Conservation (phyloP, 331 rosid species). For the Telfairia occidentalis region DNA sequence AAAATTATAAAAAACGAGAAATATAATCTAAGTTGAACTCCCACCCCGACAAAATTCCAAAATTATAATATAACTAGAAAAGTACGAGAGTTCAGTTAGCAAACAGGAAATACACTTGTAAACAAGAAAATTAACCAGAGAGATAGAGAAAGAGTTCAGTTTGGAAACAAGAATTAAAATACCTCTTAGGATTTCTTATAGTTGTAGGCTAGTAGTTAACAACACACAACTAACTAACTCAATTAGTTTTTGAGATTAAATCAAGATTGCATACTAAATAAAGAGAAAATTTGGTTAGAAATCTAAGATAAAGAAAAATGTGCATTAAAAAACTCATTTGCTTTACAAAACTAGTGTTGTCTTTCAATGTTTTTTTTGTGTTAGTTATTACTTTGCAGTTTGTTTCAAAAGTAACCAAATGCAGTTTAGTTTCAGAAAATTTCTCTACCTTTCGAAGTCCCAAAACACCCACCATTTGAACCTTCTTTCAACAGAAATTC, state of each 20-base stretch:
- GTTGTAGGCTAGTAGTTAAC: not conserved
- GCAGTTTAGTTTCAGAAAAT: slow-evolving; percentile 15
- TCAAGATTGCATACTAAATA: not conserved
- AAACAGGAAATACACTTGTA: too few species aligned
- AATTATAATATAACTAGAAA: too few species aligned
- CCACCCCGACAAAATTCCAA: too few species aligned
- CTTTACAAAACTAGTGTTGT: not conserved
- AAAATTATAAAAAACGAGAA: too few species aligned
- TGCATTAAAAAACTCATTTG: not conserved
- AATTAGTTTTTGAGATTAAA: not conserved
- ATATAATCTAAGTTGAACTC: too few species aligned
- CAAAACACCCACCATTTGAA: slow-evolving; percentile 18
- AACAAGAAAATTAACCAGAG: too few species aligned
- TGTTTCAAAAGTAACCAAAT: slow-evolving; percentile 11
- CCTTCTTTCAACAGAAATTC: slow-evolving; percentile 19
- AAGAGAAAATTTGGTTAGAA: not conserved
- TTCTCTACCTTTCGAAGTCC: slow-evolving; percentile 21
- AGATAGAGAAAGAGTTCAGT: not conserved
- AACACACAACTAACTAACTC: not conserved
- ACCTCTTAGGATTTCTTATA: too few species aligned
- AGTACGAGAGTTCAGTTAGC: too few species aligned
- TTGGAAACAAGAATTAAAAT: not conserved
- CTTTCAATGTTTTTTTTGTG: not conserved
- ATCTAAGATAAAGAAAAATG: not conserved
- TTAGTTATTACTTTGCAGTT: not conserved